Percentiles rank a stretch among this genome's conserved stretches.
phyloP scores from a whole-genome alignment of 2,329 filamentous ascomycete genomes.

The Aspergillus sp. region DNA sequence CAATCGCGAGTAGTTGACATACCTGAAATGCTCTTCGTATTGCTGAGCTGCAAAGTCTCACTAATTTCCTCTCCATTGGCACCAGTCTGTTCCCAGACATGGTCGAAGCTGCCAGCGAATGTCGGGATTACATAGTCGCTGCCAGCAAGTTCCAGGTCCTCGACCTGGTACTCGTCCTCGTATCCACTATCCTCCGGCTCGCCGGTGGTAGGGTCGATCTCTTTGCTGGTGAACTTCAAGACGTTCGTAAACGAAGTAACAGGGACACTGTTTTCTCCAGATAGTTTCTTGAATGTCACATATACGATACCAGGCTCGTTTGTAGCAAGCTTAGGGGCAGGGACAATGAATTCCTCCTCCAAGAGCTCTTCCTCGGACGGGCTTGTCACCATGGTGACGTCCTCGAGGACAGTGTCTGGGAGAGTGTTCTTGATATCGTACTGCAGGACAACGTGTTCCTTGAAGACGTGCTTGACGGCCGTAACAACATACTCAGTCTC shows the following conservation, averaged over 20 bases:
- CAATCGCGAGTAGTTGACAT: conserved; percentile 36
- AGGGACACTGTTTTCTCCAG: conserved; percentile 71
- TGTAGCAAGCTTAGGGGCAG: conserved; percentile 72
- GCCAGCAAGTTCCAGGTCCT: conserved; percentile 83
- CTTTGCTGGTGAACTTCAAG: conserved; percentile 96
- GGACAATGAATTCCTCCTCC: conserved; percentile 88
- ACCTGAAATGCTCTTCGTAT: conserved; percentile 90
- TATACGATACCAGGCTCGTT: conserved; percentile 92
- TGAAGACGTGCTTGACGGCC: conserved; percentile 95
- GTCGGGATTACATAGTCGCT: conserved; percentile 92
- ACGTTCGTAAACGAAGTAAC: conserved; percentile 82
- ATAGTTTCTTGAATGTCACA: conserved; percentile 83
- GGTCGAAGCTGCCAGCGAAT: conserved; percentile 91
- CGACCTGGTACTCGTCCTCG: conserved; percentile 96
- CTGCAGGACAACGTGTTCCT: conserved; percentile 91
- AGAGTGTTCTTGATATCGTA: conserved; percentile 98
- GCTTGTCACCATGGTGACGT: conserved; percentile 76
- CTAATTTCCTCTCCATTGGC: conserved; percentile 84
- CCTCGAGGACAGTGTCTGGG: conserved; percentile 81
- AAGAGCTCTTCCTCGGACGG: conserved; percentile 71
- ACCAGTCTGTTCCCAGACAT: conserved; percentile 90
- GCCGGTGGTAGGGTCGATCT: conserved; percentile 90
- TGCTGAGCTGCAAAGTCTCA: conserved; percentile 83
- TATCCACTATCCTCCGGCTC: conserved; percentile 91
- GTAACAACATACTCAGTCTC: conserved; percentile 96